Base-by-base conservation (phyloP, 768 basidiomycete genomes). In the Scleroderma bovista region DNA sequence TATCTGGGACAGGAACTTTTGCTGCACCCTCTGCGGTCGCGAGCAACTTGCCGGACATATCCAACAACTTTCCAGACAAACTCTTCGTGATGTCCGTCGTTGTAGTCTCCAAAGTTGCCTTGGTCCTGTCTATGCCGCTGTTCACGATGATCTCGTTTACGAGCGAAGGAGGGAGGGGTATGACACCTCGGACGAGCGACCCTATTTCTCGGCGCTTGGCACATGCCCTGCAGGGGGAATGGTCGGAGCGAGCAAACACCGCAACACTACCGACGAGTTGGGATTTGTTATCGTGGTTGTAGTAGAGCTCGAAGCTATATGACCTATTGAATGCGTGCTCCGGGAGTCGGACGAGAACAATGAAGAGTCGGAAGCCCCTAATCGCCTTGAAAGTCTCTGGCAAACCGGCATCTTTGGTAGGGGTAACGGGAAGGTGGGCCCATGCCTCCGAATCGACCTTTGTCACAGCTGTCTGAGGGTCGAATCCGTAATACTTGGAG, bases 181-280 rank as follows among this genome's bases (percentile, higher is more conserved):
- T 67, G 19, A 65, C 49, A 6, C 65, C 63, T 23, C 56, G 57
- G 26, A 67, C 31, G 3, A 65, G 6, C 0, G 63, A 34, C 16
- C 47, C 50, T 0, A 39, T 41, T 7, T 46, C 48, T n/a, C 63
- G 60, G 12, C 63, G 57, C 8, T 32, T 12, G 15, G 49, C 53
- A 41, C 63, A 67, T 17, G 63, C 63, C 22, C 51, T 52, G 46
- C 63, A 67, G 6, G 63, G 54, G 0, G 65, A 58, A 31, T 46
- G 47, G 46, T 55, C 52, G 17, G 57, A 48, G n/a, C 63, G 54
- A 17, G 58, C 44, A 24, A 65, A 67, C 13, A 65, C 63, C 7
- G 60, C 46, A 36, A 57, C 36, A 22, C 39, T 49, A n/a, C 65
- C 63, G 3, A 65, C 38, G 9, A 60, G 46, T 23, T 55, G 47